phyloP scores from a whole-genome alignment of 1,139 yeast species.

The Geotrichum phurueaensis region DNA sequence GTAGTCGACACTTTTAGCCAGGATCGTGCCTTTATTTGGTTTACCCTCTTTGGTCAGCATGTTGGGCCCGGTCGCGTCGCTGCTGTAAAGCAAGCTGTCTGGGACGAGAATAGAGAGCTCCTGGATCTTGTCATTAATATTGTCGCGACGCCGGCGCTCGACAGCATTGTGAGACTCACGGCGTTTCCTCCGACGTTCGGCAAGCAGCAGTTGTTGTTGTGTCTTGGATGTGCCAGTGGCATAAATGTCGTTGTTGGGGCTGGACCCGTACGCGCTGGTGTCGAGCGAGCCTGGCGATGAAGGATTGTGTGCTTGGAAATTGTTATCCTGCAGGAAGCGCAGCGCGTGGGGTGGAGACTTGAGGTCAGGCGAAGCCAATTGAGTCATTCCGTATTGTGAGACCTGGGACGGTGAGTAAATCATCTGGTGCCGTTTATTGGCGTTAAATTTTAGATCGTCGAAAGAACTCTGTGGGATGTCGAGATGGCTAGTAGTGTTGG shows the following conservation, averaged over 20 bases:
- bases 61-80: conserved; percentile 10
- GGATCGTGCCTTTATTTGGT: conserved; percentile 88
- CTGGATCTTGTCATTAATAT: conserved; percentile 82
- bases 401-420: conserved; percentile 2
- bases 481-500: not conserved
- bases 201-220: conserved; percentile 14
- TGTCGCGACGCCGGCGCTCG: conserved; percentile 73
- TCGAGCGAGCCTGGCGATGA: conserved; percentile 21
- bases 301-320: conserved; percentile 4
- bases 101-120: conserved; percentile 73
- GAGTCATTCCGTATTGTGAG: conserved; percentile 17
- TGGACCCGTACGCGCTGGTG: conserved; percentile 8
- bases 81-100: conserved; percentile 44
- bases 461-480: not conserved
- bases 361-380: conserved; percentile 5
- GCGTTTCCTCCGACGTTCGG: conserved; percentile 41
- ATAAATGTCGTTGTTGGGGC: conserved; percentile 7
- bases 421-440: conserved; percentile 1
- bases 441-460: not conserved
- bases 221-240: conserved; percentile 2
- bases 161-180: conserved; percentile 42
- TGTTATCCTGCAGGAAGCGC: conserved; percentile 18
- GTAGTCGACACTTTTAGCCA: conserved; percentile 80
- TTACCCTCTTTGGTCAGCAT: conserved; percentile 75
- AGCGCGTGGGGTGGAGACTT: conserved; percentile 18